A percentile compares a stretch with the other conserved stretches of the same genome.
Evolutionary conservation across 2,329 filamentous ascomycete species (phyloP).

Genomic region (Tolypocladium sp.): DNA sequence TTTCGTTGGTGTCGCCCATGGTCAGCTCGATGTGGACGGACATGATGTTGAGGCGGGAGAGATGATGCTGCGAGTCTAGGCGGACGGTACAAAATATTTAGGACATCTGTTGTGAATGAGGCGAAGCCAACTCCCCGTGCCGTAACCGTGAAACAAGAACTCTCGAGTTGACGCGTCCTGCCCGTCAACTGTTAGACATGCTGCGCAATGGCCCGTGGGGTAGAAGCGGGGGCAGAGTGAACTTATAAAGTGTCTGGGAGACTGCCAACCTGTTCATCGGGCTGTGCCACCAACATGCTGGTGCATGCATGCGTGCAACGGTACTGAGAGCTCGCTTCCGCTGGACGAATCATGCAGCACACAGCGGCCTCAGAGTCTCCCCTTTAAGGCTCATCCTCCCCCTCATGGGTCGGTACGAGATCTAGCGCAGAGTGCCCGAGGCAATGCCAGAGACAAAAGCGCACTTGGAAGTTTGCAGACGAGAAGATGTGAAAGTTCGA

Average conservation of each 20-base stretch:
- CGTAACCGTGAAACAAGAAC: background rate
- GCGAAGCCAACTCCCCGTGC: background rate
- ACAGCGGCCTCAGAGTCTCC: background rate
- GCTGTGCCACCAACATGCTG: background rate
- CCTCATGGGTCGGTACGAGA: background rate
- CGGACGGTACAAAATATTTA: background rate
- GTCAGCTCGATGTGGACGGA: background rate
- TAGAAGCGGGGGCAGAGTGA: background rate
- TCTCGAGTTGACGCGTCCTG: background rate
- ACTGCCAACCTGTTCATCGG: background rate
- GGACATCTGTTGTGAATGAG: background rate
- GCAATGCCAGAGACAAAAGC: no score
- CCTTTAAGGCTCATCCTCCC: background rate
- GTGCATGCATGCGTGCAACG: background rate
- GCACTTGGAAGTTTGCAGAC: no score
- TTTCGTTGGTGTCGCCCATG: background rate
- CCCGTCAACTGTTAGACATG: background rate
- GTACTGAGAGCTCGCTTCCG: background rate
- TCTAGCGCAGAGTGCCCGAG: background rate
- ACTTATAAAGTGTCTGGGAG: background rate
- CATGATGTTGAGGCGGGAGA: background rate
- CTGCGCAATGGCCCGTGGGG: background rate
- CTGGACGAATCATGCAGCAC: background rate
- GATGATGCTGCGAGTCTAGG: background rate
- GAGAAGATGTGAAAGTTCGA: no score